Base-by-base conservation (phyloP, 2,329 filamentous ascomycete species). In the Albifimbria verrucaria region DNA sequence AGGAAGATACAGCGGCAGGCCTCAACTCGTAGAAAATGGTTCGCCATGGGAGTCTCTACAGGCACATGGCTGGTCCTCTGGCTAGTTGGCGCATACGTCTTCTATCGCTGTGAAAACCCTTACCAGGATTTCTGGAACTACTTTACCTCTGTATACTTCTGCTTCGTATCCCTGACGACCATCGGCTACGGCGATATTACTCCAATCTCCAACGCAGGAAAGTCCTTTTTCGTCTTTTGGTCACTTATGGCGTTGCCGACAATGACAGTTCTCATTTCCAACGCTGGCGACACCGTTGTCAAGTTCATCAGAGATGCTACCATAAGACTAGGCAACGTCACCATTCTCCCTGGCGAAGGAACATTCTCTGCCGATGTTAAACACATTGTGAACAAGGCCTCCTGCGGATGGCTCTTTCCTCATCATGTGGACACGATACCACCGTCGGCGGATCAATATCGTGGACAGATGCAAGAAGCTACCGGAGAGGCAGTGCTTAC, bases 161-260 rank as follows among this genome's bases (percentile, higher is more conserved):
- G 86, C 59, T 97, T 94, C 68, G 85, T 91, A 28, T 87, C 86
- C 3, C 80, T 96, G 22, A 77, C 92, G 2, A 96, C 92, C 0
- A 89, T 96, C 36, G 92, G 92, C 1, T 96, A 96, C 61, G 92
- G 92, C 3, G 91, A 96, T 59, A 69, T 87, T 5, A 84, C 86
- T 1, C 91, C 91, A 0, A 76, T 85, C n/a, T 89, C 87, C 2
- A 92, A 92, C 57, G 80, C 86, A 0, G 90, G 89, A 1, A 86
- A 89, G 51, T 84, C 89, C 0, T 96, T 96, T 67, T 97, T 96
- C 62, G 89, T 97, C n/a, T 86, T 96, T 52, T 97, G 92, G 92
- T 90, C 87, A 15, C 69, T 97, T 1, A 79, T 96, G 23, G 91
- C 92, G 0, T 78, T 96, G 3, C 92, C 92, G 0, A 92, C 89